Percentiles rank a stretch among this genome's conserved stretches.
Evolutionary conservation across 257 asterid species (phyloP).

Genomic region (Forsythia viridissima): DNA sequence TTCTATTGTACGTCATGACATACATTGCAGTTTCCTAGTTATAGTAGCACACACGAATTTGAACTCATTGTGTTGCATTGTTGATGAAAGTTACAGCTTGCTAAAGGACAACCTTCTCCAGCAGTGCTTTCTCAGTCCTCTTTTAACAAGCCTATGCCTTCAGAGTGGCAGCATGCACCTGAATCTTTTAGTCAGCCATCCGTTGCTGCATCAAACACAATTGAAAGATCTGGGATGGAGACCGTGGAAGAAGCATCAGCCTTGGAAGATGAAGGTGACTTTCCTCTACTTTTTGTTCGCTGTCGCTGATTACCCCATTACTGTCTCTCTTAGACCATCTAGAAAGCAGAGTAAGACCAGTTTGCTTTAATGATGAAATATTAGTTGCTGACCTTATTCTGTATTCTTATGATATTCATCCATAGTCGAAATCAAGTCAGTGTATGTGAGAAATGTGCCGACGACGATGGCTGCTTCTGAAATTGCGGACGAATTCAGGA

Average conservation of each 20-base stretch:
- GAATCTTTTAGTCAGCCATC: conserved; percentile 60
- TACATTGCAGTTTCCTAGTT: not conserved
- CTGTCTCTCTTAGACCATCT: not conserved
- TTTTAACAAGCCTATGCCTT: conserved; percentile 44
- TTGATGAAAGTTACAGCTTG: conserved; percentile 56
- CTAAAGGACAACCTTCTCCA: conserved; percentile 65
- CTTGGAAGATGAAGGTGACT: conserved; percentile 76
- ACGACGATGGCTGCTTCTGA: conserved; percentile 80
- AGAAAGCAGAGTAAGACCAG: not conserved
- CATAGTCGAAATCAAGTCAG: conserved; percentile 86
- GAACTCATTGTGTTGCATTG: conserved; percentile 22
- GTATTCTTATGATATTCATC: conserved; percentile 14
- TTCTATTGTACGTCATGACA: conserved; percentile 72
- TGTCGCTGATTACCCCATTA: not conserved
- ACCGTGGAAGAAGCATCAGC: conserved; percentile 58
- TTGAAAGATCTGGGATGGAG: conserved; percentile 64
- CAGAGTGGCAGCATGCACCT: conserved; percentile 65
- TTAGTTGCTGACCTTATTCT: conserved; percentile 11
- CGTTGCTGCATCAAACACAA: conserved; percentile 39
- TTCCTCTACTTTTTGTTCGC: conserved; percentile 3
- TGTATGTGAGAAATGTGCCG: conserved; percentile 91
- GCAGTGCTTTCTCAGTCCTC: conserved; percentile 40
- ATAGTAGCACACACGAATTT: conserved; percentile 2
- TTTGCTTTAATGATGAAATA: not conserved
- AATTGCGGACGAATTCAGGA: conserved; percentile 90